Evolutionary conservation across 441 rosid genomes (phyloP), one percentile per base, ranked within the genome.

Genomic region (Sinapis alba): DNA sequence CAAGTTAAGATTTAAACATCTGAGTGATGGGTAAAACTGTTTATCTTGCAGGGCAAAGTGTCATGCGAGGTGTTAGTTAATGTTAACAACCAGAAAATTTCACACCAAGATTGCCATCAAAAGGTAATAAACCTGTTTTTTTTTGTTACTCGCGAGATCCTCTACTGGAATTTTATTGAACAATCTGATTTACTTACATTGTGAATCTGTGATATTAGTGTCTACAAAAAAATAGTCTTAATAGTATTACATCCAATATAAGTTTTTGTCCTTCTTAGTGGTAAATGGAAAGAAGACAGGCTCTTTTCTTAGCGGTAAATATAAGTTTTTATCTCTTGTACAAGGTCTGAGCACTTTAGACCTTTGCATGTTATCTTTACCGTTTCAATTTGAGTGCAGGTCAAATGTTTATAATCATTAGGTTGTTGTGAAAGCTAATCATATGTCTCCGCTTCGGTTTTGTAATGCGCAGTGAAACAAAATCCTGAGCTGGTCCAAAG

Each of bases 31-130:
- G 45, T 62, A 6, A 16, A 43, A 24, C 20, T 78, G 18, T 59
- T 26, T 36, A 56, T 13, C 19, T 23, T 79, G 59, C 81, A 93
- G 96, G 89, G 85, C 56, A 84, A 83, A 77, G 88, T 87, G 64
- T 84, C 87, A 0, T 89, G 97, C 45, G 92, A 91, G 78, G 87
- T 91, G 43, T 84, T 79, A 79, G 96, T 87, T 62, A 89, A 88
- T 77, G 80, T 86, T 62, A 83, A 72, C 68, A 83, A 77, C 71
- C 95, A 90, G 80, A 85, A 89, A 53, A 74, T 94, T 65, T 75
- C 82, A 62, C 91, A 75, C 68, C 81, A 87, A 77, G 81, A 86
- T 73, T 91, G 97, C 83, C 80, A 77, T 38, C 81, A 87, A 30
- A 47, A 81, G 95, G 97, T 90, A 68, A 86, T 41, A 41, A 41